Conservation (phyloP, 352 stramenopile genomes). For the Phytophthora citricola region DNA sequence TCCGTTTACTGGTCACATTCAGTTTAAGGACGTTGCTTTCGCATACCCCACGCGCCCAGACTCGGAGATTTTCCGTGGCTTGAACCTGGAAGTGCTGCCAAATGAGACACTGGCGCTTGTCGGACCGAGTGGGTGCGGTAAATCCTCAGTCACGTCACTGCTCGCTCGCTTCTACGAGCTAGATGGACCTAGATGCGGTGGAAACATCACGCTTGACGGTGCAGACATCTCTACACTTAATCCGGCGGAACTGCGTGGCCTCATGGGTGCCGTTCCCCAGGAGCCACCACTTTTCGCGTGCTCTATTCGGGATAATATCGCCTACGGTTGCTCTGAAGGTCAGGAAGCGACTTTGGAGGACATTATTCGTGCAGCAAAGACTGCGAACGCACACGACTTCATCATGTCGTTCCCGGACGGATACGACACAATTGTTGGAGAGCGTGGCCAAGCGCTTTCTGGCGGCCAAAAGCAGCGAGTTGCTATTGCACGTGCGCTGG, state of each 20-base stretch:
- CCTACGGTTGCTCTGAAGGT: slow-evolving; percentile 63
- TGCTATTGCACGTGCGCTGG: slow-evolving; percentile 73
- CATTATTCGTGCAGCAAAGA: slow-evolving; percentile 66
- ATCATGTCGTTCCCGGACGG: slow-evolving; percentile 78
- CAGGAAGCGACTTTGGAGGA: slow-evolving; percentile 59
- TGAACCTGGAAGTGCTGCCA: slow-evolving; percentile 64
- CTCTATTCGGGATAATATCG: slow-evolving; percentile 82
- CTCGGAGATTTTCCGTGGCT: slow-evolving; percentile 52
- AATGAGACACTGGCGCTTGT: slow-evolving; percentile 83
- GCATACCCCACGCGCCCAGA: slow-evolving; percentile 69
- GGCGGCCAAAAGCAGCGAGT: slow-evolving; percentile 86
- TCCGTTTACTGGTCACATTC: slow-evolving; percentile 59
- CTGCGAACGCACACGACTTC: slow-evolving; percentile 82
- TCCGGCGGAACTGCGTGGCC: slow-evolving; percentile 53
- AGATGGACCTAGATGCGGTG: slow-evolving; percentile 49
- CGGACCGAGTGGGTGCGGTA: slow-evolving; percentile 70
- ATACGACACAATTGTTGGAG: slow-evolving; percentile 82
- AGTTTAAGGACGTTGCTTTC: slow-evolving; percentile 88
- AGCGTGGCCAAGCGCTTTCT: slow-evolving; percentile 74
- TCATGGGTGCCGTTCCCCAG: slow-evolving; percentile 78
- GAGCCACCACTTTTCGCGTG: slow-evolving; percentile 79
- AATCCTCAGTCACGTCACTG: slow-evolving; percentile 76
- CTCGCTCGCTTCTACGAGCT: slow-evolving; percentile 83
- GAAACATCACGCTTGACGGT: slow-evolving; percentile 66
- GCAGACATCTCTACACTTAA: slow-evolving; percentile 64